Percentiles rank a stretch among this genome's conserved stretches.
phyloP scores from a whole-genome alignment of 1,284 basidiomycete genomes.

The Retiboletus flavoniger region DNA sequence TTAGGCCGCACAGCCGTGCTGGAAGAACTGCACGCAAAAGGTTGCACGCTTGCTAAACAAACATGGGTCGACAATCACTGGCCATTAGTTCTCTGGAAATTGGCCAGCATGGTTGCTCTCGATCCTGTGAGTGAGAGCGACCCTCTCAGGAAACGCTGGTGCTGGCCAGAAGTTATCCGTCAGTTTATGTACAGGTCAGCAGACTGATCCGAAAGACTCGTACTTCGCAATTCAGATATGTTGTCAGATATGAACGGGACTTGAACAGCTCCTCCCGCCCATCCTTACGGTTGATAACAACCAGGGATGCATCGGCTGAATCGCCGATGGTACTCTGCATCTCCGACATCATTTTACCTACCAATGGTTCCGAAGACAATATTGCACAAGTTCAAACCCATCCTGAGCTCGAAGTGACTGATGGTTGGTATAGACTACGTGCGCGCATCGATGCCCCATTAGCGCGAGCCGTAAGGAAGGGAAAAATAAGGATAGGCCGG shows the following conservation, averaged over 20 bases:
- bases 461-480: conserved; percentile 63
- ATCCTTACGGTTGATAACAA: conserved; percentile 72
- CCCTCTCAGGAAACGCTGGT: conserved; percentile 62
- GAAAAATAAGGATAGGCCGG: conserved; percentile 70
- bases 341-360: conserved; percentile 63
- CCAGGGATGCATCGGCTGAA: conserved; percentile 71
- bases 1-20: conserved; percentile 57
- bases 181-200: conserved; percentile 85
- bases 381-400: conserved; percentile 39
- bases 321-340: conserved; percentile 85
- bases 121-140: conserved; percentile 61
- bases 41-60: conserved; percentile 62
- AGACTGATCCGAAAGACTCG: conserved; percentile 1
- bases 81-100: conserved; percentile 90
- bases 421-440: conserved; percentile 92
- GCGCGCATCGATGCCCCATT: conserved; percentile 76
- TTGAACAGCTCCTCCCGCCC: conserved; percentile 78
- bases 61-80: conserved; percentile 94
- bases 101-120: conserved; percentile 78
- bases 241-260: conserved; percentile 85
- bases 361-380: conserved; percentile 40
- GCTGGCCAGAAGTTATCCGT: conserved; percentile 72
- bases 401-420: conserved; percentile 81
- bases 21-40: conserved; percentile 48
- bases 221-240: conserved; percentile 3